Conservation (phyloP, 164 flowering plant species). For the Saururus chinensis region DNA sequence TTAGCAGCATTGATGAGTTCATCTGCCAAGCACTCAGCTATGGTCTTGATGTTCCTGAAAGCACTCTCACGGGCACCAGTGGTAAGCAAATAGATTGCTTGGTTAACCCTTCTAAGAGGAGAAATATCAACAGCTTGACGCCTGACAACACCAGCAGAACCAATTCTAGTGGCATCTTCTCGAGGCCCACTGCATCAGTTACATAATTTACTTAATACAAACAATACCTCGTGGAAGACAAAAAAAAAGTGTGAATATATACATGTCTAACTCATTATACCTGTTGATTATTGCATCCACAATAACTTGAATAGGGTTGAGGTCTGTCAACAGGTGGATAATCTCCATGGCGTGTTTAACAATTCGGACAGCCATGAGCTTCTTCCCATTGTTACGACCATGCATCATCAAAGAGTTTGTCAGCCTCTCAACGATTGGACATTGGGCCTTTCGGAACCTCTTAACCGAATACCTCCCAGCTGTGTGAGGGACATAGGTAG, state of each 20-base stretch:
- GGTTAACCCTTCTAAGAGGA: conserved; percentile 24
- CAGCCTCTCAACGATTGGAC: conserved; percentile 28
- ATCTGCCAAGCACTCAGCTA: conserved; percentile 26
- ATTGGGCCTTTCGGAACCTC: conserved; percentile 26
- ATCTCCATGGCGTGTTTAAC: conserved; percentile 30
- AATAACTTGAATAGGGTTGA: conserved; percentile 27
- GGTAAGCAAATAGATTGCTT: conserved; percentile 21
- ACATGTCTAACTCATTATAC: conserved; percentile 1
- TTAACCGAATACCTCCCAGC: conserved; percentile 24
- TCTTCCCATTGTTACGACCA: conserved; percentile 30
- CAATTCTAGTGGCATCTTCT: conserved; percentile 25
- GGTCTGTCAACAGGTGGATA: conserved; percentile 25
- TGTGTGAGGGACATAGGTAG: conserved; percentile 24
- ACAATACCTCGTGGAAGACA: neutral
- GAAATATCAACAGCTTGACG: conserved; percentile 28
- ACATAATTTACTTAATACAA: neutral
- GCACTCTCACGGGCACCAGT: conserved; percentile 29
- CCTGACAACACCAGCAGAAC: conserved; percentile 28
- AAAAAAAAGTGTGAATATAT: neutral
- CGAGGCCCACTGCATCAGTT: conserved; percentile 21
- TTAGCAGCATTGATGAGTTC: conserved; percentile 27
- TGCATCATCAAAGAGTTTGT: conserved; percentile 33
- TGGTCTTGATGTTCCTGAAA: conserved; percentile 24
- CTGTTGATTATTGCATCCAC: conserved; percentile 33
- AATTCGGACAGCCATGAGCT: conserved; percentile 27